Base-by-base conservation (phyloP, 805 yeast genomes). In the Schwanniomyces yamadae region DNA sequence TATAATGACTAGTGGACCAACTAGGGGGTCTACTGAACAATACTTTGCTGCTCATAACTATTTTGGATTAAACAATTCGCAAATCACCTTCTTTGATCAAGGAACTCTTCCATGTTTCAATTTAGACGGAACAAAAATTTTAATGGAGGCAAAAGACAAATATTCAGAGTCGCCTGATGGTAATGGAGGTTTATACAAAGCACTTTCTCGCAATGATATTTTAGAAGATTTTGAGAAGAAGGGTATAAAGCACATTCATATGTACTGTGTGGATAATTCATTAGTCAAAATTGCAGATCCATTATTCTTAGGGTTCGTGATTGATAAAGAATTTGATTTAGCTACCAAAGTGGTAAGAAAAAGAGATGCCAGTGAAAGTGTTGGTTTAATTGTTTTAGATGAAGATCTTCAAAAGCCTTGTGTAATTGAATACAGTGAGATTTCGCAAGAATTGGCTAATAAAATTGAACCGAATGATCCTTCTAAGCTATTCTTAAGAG, bases 281-380 rank as follows among this genome's bases (percentile, higher is more conserved):
- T 70, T 93, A 33, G 97, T 90, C 23, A 83, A 81, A 58, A 87
- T 91, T 36, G 97, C 96, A 2, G 99, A 93, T 57, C 99, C 99
- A 3, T 70, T 79, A 1, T 84, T 84, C 49, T 65, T 93, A 42
- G 99, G 99, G 0, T 91, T 83, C 64, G 81, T 97, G 9, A 79
- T 83, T 19, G 63, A 63, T 23, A 78, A 81, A 34, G 52, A 72
- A 3, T 85, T 80, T 39, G 78, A 85, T 22, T 72, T 93, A 42
- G 93, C 96, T 28, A 89, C 97, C 4, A 93, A 93, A 58, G 97
- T 84, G 12, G 99, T 93, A 26, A 80, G 98, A 58, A 93, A 93
- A 62, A 80, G 91, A 53, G 84, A 82, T 49, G 85, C 98, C 1
- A 57, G 62, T 21, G 99, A 93, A 63, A 77, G 84, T 21, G 99